Evolutionary conservation across 345 rosid genomes (phyloP), one percentile per base, ranked within the genome.

Genomic region (Brassica cretica): DNA sequence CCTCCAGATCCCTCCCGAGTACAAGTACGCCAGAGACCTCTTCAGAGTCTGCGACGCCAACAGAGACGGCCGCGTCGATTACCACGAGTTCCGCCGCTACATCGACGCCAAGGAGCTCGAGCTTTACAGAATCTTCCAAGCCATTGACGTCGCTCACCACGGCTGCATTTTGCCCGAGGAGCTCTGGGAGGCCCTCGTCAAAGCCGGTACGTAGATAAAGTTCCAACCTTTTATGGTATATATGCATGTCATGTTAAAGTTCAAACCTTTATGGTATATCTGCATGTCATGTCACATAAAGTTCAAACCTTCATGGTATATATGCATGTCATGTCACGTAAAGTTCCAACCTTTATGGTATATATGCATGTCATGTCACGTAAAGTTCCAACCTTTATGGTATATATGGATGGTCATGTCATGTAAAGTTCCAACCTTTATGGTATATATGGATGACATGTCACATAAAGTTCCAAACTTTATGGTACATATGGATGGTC

Each of bases 111-210:
- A 91, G 78, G 94, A 91, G 90, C 86, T 91, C 49, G 97, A 91
- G 85, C 85, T 91, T 46, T 91, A 91, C 71, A 69, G 85, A 83
- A 91, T 91, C 33, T 91, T 91, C 64, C 90, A 89, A 61, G 87
- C 91, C 27, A 91, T 91, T 76, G 97, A 91, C 82, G 97, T 91
- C 9, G 92, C 84, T 55, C 99, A 91, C 75, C 90, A 83, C 70
- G 97, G 99, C 8, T 95, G 94, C 92, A 95, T 95, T 88, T 81
- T 91, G 80, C 98, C 98, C 0, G 98, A 92, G 75, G 97, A 95
- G 90, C 89, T 93, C 0, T 95, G 85, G 89, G 94, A 95, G 73
- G 98, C 97, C 14, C 97, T 95, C 77, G 89, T 93, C 59, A 87
- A 84, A 74, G 96, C 98, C 76, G 98, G 99, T 90, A 87, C 64